Evolutionary conservation across 163 green algal genomes (phyloP), one percentile per base, ranked within the genome.

Genomic region (Coccomyxa subellipsoidea): DNA sequence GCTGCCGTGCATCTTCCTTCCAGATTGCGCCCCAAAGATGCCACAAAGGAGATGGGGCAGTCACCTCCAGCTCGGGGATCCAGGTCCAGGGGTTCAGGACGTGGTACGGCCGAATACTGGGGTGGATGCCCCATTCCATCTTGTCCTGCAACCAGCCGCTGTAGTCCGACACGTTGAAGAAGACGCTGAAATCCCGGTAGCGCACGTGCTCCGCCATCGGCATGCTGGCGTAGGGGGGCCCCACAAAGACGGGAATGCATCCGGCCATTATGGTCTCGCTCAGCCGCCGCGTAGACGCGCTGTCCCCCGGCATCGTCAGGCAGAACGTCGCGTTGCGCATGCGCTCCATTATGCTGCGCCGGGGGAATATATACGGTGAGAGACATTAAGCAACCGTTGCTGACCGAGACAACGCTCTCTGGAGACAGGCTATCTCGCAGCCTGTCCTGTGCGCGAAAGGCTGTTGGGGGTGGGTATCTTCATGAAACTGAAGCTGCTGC

Each of bases 191-290:
- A 7, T 25, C 40, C 0, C 32, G 7, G 47, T 73, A 81, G 35
- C 75, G n/a, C 2, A 81, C 40, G 47, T 81, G 27, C 40, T 81
- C 77, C 3, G 31, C 27, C 47, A 81, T 47, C 9, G 77, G 77
- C 77, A 81, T 81, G 18, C 38, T 76, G 15, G 47, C 53, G 31
- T 81, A 81, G 4, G 77, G 77, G 1, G 77, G 77, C n/a, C 77
- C 77, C 29, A 47, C 77, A 73, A 82, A 77, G 34, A 82, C 59
- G 35, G 78, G 78, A 15, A 82, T 82, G 78, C 78, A 82, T 2
- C 78, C 78, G 7, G 78, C 54, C 36, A 77, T 59, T 6, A 82
- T 77, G 1, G 72, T 76, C 59, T 82, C 78, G 36, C 54, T 82
- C 3, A 82, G 35, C 2, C 54, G 54, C 21, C 78, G 54, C 34